Evolutionary conservation across 192 early-diverging fungal genomes (phyloP), one percentile per base, ranked within the genome.

Genomic region (Jimgerdemannia lactiflua): DNA sequence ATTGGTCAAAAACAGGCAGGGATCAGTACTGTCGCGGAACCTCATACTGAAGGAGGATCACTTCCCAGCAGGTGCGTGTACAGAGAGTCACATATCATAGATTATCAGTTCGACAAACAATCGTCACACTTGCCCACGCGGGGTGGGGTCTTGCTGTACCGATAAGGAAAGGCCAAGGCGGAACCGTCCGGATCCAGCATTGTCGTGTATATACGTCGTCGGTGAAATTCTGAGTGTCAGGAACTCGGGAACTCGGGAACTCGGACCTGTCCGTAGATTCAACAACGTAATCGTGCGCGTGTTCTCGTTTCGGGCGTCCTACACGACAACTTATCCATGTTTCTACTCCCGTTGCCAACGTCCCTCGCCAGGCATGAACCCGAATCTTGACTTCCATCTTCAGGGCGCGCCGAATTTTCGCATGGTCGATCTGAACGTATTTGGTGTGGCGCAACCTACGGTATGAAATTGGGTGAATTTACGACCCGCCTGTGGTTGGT

Each of bases 381-480:
- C 84, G 4, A 83, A 83, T 54, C 65, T 91, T 10, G 86, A 89
- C 74, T 85, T 91, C 67, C 81, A 89, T 74, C 72, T 91, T 42
- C 85, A 91, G 64, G 90, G 90, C 4, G 89, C 90, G 40, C 90
- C 90, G 29, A 91, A 91, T 73, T 91, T 91, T 80, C 84, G 90
- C 29, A 82, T 81, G 75, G 87, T 83, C 3, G 86, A 87, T 64
- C 76, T 86, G 59, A 89, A 89, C 69, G 82, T 89, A 40, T 89
- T 82, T 78, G 90, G 90, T 59, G 89, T 89, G 17, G 90, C 90
- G 7, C 89, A 91, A 65, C 90, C 90, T 10, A 89, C 88, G 1
- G 77, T 88, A 67, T 17, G 76, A 11, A 41, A 54, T 70, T 49
- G 39, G 71, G 7, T 77, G 18, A 41, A 40, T n/a, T 64, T 39